Evolutionary conservation across 495 filamentous ascomycete species (phyloP).

Genomic region (Trypethelium eluteriae): DNA sequence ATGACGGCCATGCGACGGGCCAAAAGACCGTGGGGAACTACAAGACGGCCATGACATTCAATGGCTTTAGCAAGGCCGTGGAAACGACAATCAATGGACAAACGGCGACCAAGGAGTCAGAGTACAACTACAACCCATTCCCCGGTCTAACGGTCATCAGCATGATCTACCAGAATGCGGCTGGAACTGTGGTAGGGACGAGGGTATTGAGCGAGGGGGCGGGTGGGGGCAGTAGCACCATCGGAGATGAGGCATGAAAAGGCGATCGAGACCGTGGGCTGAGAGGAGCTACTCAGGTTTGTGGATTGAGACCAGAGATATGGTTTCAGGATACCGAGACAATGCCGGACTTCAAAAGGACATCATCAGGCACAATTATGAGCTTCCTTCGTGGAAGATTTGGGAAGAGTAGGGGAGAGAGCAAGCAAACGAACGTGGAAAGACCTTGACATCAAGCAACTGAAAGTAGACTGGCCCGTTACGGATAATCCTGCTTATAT

Average conservation of each 20-base stretch:
- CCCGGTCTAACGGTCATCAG: slow-evolving; percentile 42
- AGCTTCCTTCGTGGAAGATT: too few species aligned
- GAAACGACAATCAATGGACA: slow-evolving; percentile 34
- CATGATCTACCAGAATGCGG: slow-evolving; percentile 43
- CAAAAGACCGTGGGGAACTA: slow-evolving; percentile 42
- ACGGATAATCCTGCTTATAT: not conserved
- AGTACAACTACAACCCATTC: slow-evolving; percentile 49
- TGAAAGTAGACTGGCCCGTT: too few species aligned
- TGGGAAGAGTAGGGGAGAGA: too few species aligned
- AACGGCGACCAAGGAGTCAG: slow-evolving; percentile 36
- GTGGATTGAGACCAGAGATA: not conserved
- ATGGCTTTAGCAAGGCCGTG: slow-evolving; percentile 44
- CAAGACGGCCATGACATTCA: slow-evolving; percentile 45
- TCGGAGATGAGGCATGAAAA: slow-evolving; percentile 24
- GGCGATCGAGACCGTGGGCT: not conserved
- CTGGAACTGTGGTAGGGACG: slow-evolving; percentile 42
- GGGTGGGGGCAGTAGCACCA: slow-evolving; percentile 45
- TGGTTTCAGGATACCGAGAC: too few species aligned
- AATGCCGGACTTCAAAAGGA: too few species aligned
- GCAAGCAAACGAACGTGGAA: too few species aligned
- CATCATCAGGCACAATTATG: too few species aligned
- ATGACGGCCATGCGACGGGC: slow-evolving; percentile 41
- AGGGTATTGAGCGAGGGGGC: slow-evolving; percentile 45
- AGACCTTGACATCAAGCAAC: too few species aligned
- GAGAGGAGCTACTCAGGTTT: not conserved